These are phyloP conservation scores for Aspergillus texensis DNA, from an alignment of 2,329 filamentous ascomycete species.

Conservation along the genomic window DNA sequence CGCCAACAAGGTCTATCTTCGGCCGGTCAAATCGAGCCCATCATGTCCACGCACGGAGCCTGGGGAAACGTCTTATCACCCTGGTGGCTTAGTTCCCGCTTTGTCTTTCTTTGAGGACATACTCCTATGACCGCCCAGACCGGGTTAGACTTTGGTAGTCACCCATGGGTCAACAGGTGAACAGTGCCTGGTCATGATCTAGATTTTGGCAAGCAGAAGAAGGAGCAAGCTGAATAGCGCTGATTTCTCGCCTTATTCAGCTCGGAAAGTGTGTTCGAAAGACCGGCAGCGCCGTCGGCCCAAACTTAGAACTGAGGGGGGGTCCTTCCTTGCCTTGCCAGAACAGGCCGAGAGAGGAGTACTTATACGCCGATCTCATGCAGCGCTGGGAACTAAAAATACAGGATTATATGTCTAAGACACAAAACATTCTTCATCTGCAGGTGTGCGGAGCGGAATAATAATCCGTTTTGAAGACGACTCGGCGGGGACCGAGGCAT, in stretches of 20 bases:
- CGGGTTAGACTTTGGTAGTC: neutral
- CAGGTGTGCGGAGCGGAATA: neutral
- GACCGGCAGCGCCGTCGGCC: neutral
- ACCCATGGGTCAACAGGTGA: neutral
- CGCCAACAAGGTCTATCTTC: neutral
- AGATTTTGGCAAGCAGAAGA: neutral
- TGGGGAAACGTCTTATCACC: neutral
- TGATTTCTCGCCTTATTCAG: neutral
- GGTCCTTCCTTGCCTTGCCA: neutral
- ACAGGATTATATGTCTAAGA: neutral
- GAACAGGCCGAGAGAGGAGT: neutral
- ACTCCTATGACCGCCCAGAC: neutral
- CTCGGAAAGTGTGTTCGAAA: neutral
- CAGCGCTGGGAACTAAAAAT: neutral
- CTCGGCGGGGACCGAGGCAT: neutral
- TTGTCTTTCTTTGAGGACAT: constrained; percentile 1
- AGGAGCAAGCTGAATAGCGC: neutral
- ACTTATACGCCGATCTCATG: constrained; percentile 1
- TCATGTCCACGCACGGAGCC: neutral
- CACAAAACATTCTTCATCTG: neutral
- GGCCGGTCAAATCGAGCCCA: neutral
- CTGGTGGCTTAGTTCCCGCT: neutral
- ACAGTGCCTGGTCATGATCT: neutral
- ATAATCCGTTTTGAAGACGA: neutral
- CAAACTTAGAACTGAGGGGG: neutral